A percentile compares a stretch with the other conserved stretches of the same genome.
These are phyloP conservation scores for Schizosaccharomyces pombe DNA, from an alignment of 805 yeast genomes.

Conservation along the genomic window DNA sequence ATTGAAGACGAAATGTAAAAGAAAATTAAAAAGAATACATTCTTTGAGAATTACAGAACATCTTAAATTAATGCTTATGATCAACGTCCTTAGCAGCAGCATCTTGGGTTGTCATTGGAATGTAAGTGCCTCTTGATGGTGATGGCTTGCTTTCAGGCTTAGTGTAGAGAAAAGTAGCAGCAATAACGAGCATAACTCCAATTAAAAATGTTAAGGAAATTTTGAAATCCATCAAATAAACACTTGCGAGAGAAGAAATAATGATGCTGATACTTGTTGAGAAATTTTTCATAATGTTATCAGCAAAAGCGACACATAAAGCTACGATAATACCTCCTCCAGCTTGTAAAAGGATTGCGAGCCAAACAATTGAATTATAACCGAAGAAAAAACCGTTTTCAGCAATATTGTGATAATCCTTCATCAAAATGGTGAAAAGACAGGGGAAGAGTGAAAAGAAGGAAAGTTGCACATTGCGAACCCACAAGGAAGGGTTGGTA, in stretches of 20 bases:
- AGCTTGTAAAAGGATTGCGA: conserved; percentile 20
- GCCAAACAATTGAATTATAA: conserved; percentile 18
- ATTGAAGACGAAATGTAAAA: too few relatives aligned
- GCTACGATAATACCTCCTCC: conserved; percentile 22
- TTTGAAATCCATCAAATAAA: conserved; percentile 17
- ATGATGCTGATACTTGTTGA: conserved; percentile 19
- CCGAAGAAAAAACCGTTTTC: conserved; percentile 20
- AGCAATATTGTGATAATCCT: conserved; percentile 17
- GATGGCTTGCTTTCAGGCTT: conserved; percentile 9
- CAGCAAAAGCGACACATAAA: conserved; percentile 21
- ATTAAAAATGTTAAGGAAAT: conserved; percentile 13
- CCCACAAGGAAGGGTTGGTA: conserved; percentile 17
- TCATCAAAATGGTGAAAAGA: conserved; percentile 16
- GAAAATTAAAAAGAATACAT: not conserved
- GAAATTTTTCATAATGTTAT: conserved; percentile 18
- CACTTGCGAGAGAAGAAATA: conserved; percentile 18
- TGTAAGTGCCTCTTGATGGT: not conserved
- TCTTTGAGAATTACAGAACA: not conserved
- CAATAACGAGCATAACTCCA: conserved; percentile 18
- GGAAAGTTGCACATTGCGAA: conserved; percentile 20
- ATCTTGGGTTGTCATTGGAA: not conserved
- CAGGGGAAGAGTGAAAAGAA: conserved; percentile 21
- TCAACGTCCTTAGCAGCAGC: not conserved
- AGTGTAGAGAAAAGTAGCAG: conserved; percentile 19
- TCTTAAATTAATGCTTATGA: too few relatives aligned